Evolutionary conservation across 2,329 filamentous ascomycete species (phyloP), one percentile per base, ranked within the genome.

Genomic region (Colletotrichum shisoi): DNA sequence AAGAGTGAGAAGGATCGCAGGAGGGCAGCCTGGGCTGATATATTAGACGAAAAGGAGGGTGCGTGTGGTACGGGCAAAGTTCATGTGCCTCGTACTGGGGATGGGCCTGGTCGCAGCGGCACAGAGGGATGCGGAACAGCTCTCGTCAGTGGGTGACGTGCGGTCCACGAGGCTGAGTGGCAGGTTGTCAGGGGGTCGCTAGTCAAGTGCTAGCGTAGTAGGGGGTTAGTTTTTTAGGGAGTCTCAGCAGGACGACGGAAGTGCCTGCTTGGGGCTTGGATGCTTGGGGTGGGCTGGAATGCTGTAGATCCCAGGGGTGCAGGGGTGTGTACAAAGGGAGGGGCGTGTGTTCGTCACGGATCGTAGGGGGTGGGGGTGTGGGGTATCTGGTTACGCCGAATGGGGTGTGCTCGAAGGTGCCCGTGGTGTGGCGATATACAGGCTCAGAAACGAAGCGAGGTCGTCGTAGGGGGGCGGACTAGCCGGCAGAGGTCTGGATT

Each of bases 131-230:
- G 72, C 69, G 65, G 69, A 59, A 57, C 62, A 57, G 61, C 56
- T 44, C 67, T 76, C 75, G 75, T 78, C 75, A 76, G 74, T 75
- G 71, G 74, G 76, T 79, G 79, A 80, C 78, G 78, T 80, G 79
- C 72, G 71, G 74, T 74, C 72, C 77, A 79, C 78, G 79, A 80
- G 79, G 79, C 79, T 80, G 79, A 80, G 75, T 65, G 67, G 56
- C 53, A 59, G 62, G 61, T 57, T 68, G 67, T 58, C 63, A 57
- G 57, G 63, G 64, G 57, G 58, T 46, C 46, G 56, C 53, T 53
- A 58, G 45, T 39, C 54, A 57, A 48, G 45, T 59, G 42, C 61
- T 67, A 56, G 61, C 42, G 64, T 67, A 59, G 64, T 67, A 59
- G 61, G 21, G 60, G 64, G 54, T 67, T 64, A 62, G 57, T 48